Evolutionary conservation across 257 asterid genomes (phyloP).

Genomic region (Asclepias syriaca): DNA sequence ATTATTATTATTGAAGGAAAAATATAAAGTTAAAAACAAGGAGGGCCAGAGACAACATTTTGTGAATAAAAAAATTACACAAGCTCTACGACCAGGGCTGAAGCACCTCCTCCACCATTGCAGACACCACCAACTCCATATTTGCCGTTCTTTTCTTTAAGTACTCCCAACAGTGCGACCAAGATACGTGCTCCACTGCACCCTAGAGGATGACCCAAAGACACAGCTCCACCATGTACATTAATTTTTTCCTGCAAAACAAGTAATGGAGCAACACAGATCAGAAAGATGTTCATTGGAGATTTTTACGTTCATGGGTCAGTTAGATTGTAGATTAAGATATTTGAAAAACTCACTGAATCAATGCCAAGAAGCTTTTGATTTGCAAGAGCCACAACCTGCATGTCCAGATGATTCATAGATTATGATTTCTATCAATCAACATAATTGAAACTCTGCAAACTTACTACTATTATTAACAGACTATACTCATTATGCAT

Average conservation of each 20-base stretch:
- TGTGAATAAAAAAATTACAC: conserved; percentile 29
- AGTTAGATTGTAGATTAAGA: too few relatives aligned
- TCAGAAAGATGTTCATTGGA: not conserved
- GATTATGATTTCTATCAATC: not conserved
- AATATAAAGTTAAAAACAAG: not conserved
- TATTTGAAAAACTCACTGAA: conserved; percentile 49
- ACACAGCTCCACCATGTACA: conserved; percentile 93
- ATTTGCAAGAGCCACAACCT: conserved; percentile 98
- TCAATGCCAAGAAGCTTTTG: conserved; percentile 73
- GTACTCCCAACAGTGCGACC: conserved; percentile 93
- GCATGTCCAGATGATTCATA: conserved; percentile 20
- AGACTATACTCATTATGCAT: conserved; percentile 4
- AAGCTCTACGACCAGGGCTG: conserved; percentile 83
- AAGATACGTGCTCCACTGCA: conserved; percentile 99
- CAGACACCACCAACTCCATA: conserved; percentile 88
- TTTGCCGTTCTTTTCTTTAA: conserved; percentile 78
- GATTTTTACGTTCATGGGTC: too few relatives aligned
- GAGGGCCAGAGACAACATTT: too few relatives aligned
- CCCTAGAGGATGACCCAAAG: conserved; percentile 97
- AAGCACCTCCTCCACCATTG: conserved; percentile 99
- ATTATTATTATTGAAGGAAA: not conserved
- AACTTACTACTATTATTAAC: conserved; percentile 3
- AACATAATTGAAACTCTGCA: not conserved
- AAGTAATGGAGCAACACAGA: conserved; percentile 2
- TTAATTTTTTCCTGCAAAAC: conserved; percentile 77